Conservation (phyloP, 169 alveolate genomes). For the Plasmodium vinckei region DNA sequence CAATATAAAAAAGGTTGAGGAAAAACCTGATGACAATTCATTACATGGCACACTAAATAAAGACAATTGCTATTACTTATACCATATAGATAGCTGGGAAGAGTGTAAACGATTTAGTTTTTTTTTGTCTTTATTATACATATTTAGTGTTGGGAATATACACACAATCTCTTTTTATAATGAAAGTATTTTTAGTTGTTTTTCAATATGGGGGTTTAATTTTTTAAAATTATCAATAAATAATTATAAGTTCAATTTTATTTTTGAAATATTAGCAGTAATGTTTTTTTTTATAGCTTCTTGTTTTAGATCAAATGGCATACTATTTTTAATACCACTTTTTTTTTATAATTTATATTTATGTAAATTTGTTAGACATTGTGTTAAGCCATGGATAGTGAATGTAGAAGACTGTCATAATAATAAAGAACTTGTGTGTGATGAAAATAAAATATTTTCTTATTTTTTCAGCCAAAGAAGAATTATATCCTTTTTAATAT, state of each 20-base stretch:
- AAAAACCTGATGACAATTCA: background rate
- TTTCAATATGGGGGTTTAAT: slow-evolving; percentile 75
- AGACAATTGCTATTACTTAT: slow-evolving; percentile 19
- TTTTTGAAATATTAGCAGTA: slow-evolving; percentile 50
- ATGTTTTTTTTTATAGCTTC: slow-evolving; percentile 39
- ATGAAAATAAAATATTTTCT: background rate
- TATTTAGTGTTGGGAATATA: slow-evolving; percentile 38
- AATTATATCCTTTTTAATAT: slow-evolving; percentile 33
- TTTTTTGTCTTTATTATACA: slow-evolving; percentile 25
- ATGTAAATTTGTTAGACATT: slow-evolving; percentile 39
- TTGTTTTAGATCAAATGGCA: slow-evolving; percentile 81
- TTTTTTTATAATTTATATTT: slow-evolving; percentile 77
- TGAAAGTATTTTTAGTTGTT: slow-evolving; percentile 71
- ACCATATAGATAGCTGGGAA: background rate
- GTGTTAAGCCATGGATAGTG: background rate
- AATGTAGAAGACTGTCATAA: background rate
- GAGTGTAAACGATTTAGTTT: slow-evolving; percentile 30
- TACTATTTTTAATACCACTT: slow-evolving; percentile 81
- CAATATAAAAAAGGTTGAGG: background rate
- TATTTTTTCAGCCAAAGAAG: slow-evolving; percentile 11
- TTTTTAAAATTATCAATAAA: slow-evolving; percentile 50
- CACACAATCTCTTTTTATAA: slow-evolving; percentile 65
- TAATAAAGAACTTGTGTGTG: too few relatives aligned
- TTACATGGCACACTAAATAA: background rate
- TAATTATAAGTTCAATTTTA: background rate